Evolutionary conservation across 129 eudicot genomes (phyloP).

Genomic region (Rutidosis leptorrhynchoides): DNA sequence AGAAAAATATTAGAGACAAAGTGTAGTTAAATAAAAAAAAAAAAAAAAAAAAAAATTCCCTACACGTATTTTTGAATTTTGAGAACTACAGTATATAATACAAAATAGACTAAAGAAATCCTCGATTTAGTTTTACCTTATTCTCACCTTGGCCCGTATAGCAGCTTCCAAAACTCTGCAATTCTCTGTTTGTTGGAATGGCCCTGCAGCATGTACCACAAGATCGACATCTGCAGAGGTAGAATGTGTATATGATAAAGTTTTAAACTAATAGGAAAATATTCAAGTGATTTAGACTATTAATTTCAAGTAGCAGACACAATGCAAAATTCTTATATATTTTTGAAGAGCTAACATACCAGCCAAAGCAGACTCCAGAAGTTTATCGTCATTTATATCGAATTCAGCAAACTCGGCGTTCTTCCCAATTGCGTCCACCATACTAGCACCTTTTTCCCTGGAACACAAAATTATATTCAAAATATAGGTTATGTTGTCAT

Average conservation of each 20-base stretch:
- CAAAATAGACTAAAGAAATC: too few species aligned
- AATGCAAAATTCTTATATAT: not conserved
- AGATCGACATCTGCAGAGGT: constrained; percentile 78
- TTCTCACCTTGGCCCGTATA: constrained; percentile 95
- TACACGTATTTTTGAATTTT: not conserved
- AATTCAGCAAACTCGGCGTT: constrained; percentile 65
- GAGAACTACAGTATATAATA: too few species aligned
- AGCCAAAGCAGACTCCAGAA: constrained; percentile 52
- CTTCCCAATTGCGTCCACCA: constrained; percentile 67
- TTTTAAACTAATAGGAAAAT: not conserved
- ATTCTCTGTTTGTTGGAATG: constrained; percentile 81
- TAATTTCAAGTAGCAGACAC: not conserved
- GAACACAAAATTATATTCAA: constrained; percentile 12
- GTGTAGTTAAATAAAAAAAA: not conserved
- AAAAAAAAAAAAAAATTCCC: too few species aligned
- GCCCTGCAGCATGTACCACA: constrained; percentile 93
- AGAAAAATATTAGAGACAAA: constrained; percentile 6
- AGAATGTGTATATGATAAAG: constrained; percentile 10
- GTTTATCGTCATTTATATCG: constrained; percentile 49
- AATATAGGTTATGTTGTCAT: not conserved
- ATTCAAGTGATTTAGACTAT: not conserved
- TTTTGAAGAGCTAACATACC: constrained; percentile 40
- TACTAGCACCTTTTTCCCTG: constrained; percentile 82
- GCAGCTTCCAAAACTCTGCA: constrained; percentile 96
- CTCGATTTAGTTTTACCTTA: constrained; percentile 45